phyloP scores from a whole-genome alignment of 768 basidiomycete species.

The Pulveroboletus sp. region DNA sequence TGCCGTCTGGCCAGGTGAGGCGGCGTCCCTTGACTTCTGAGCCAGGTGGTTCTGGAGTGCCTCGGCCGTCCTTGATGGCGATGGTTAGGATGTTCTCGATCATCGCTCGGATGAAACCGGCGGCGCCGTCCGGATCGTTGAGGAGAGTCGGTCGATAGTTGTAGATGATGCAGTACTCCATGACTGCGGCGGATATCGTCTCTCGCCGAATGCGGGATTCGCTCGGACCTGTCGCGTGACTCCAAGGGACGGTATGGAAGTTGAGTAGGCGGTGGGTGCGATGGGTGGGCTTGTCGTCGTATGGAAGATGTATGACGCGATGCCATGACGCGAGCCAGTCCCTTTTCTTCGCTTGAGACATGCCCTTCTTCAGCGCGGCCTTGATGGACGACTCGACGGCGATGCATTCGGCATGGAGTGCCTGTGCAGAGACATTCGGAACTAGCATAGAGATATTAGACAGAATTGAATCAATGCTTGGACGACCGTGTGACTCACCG shows the following conservation, averaged over 20 bases:
- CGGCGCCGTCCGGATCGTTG: neutral
- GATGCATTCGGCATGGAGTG: neutral
- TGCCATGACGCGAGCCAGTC: neutral
- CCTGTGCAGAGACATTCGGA: too few species aligned
- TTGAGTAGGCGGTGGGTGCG: neutral
- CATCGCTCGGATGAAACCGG: neutral
- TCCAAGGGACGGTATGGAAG: neutral
- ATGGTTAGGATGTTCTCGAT: neutral
- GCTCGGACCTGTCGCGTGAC: neutral
- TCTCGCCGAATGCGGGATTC: neutral
- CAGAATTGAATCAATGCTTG: too few species aligned
- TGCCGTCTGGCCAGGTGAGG: neutral
- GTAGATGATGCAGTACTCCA: neutral
- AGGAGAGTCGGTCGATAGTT: neutral
- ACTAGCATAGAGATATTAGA: too few species aligned
- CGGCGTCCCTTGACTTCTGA: too few species aligned
- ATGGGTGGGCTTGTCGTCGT: neutral
- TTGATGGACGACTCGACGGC: neutral
- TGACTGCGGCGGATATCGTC: neutral
- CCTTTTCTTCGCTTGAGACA: neutral
- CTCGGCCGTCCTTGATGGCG: neutral
- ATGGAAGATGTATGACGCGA: neutral
- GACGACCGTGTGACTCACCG: too few species aligned
- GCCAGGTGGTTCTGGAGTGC: too few species aligned
- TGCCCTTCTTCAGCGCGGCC: neutral